phyloP scores from a whole-genome alignment of 1,284 basidiomycete genomes.

The Trametes sp. region DNA sequence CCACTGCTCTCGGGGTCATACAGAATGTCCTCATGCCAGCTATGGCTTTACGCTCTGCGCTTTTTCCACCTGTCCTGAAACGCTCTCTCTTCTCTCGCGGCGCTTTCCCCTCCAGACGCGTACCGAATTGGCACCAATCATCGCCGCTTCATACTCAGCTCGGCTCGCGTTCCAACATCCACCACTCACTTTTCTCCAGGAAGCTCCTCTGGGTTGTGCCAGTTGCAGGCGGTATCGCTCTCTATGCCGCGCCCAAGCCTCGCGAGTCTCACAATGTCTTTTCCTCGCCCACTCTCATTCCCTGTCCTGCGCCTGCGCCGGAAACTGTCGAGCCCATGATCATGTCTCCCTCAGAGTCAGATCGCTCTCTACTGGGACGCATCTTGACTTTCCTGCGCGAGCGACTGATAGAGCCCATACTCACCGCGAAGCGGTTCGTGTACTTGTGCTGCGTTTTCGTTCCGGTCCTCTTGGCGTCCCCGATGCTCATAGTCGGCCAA shows the following conservation, averaged over 20 bases:
- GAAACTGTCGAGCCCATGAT: constrained; percentile 42
- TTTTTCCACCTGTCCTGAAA: constrained; percentile 36
- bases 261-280: constrained; percentile 50
- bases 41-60: constrained; percentile 39
- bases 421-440: constrained; percentile 86
- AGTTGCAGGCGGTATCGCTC: constrained; percentile 57
- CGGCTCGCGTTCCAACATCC: constrained; percentile 36
- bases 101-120: constrained; percentile 26
- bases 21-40: constrained; percentile 30
- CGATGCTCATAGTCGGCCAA: constrained; percentile 86
- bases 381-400: constrained; percentile 56
- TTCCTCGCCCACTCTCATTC: constrained; percentile 68
- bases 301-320: constrained; percentile 50
- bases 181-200: constrained; percentile 30
- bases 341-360: constrained; percentile 69
- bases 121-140: constrained; percentile 32
- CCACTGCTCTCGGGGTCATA: constrained; percentile 19
- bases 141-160: constrained; percentile 36
- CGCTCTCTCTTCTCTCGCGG: constrained; percentile 36
- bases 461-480: constrained; percentile 86
- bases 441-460: constrained; percentile 86
- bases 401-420: constrained; percentile 85
- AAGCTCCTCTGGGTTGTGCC: constrained; percentile 63
- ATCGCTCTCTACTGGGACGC: constrained; percentile 53
- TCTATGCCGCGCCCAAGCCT: constrained; percentile 57